A percentile compares a stretch with the other conserved stretches of the same genome.
Conservation (phyloP, 495 filamentous ascomycete species). For the Glonium stellatum region DNA sequence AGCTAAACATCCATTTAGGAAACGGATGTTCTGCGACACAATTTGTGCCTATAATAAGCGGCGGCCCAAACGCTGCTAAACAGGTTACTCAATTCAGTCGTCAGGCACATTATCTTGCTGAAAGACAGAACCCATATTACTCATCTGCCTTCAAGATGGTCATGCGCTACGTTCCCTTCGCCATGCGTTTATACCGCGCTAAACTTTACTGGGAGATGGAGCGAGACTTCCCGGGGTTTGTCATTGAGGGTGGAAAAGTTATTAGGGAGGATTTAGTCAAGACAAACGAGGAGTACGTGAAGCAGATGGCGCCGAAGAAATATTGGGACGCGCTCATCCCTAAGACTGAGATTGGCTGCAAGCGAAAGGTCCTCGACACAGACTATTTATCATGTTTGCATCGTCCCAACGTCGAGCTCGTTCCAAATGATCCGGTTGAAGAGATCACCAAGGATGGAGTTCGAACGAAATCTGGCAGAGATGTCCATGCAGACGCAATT, state of each 20-base stretch:
- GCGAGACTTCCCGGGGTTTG: conserved; percentile 29
- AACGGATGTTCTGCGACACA: conserved; percentile 34
- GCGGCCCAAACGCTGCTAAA: conserved; percentile 9
- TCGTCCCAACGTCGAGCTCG: conserved; percentile 27
- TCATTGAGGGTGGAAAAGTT: conserved; percentile 19
- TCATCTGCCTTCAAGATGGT: conserved; percentile 23
- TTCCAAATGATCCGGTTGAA: conserved; percentile 26
- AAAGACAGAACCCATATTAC: conserved; percentile 28
- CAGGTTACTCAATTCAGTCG: conserved; percentile 30
- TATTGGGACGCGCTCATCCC: conserved; percentile 32
- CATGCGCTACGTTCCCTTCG: conserved; percentile 30
- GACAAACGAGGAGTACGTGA: conserved; percentile 29
- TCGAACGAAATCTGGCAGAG: conserved; percentile 18
- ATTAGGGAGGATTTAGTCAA: conserved; percentile 21
- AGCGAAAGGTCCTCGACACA: conserved; percentile 32
- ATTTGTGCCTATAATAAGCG: conserved; percentile 31
- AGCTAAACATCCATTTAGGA: conserved; percentile 5
- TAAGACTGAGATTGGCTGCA: conserved; percentile 31
- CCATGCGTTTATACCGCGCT: conserved; percentile 31
- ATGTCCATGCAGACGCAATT: conserved; percentile 31
- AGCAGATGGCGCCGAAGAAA: conserved; percentile 27
- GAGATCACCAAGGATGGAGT: conserved; percentile 25
- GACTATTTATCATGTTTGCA: conserved; percentile 31
- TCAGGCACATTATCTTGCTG: conserved; percentile 30
- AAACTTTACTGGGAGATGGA: conserved; percentile 31